Conservation (phyloP, 208 protist species). For the Phytomonas sp. region DNA sequence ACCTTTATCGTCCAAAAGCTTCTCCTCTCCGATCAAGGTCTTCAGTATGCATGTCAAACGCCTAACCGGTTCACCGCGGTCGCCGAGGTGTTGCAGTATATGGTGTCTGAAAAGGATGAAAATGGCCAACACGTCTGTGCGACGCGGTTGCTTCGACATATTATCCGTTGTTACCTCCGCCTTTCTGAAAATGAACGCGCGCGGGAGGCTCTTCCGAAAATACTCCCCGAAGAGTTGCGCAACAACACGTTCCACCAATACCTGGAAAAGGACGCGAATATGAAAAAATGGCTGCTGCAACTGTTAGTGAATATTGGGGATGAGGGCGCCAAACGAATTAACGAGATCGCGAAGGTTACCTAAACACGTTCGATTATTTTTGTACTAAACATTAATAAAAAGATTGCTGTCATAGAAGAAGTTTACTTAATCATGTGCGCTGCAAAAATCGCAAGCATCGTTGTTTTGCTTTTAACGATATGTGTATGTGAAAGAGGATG, state of each 20-base stretch:
- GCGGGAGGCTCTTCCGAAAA: slow-evolving; percentile 54
- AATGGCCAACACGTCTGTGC: slow-evolving; percentile 62
- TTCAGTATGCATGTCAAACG: slow-evolving; percentile 96
- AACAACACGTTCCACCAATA: slow-evolving; percentile 73
- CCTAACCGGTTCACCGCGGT: slow-evolving; percentile 95
- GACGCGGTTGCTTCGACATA: slow-evolving; percentile 95
- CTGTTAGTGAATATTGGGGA: slow-evolving; percentile 82
- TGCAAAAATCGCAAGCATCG: background rate
- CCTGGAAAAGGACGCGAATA: slow-evolving; percentile 55
- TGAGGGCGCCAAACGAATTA: slow-evolving; percentile 46
- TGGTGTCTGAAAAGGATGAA: slow-evolving; percentile 88
- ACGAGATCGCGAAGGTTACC: slow-evolving; percentile 13
- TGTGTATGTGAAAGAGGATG: background rate
- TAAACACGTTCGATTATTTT: background rate
- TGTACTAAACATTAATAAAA: background rate
- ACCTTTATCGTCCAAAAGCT: slow-evolving; percentile 99
- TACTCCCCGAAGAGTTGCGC: slow-evolving; percentile 78
- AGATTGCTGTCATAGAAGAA: background rate
- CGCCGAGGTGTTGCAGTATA: slow-evolving; percentile 90
- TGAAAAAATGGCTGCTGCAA: slow-evolving; percentile 73
- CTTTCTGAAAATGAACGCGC: slow-evolving; percentile 93
- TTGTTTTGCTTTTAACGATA: background rate
- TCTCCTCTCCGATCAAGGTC: slow-evolving; percentile 94
- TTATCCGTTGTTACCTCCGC: slow-evolving; percentile 97
- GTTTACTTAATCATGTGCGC: background rate